Evolutionary conservation across 345 rosid genomes (phyloP).

Genomic region (Populus nigra): DNA sequence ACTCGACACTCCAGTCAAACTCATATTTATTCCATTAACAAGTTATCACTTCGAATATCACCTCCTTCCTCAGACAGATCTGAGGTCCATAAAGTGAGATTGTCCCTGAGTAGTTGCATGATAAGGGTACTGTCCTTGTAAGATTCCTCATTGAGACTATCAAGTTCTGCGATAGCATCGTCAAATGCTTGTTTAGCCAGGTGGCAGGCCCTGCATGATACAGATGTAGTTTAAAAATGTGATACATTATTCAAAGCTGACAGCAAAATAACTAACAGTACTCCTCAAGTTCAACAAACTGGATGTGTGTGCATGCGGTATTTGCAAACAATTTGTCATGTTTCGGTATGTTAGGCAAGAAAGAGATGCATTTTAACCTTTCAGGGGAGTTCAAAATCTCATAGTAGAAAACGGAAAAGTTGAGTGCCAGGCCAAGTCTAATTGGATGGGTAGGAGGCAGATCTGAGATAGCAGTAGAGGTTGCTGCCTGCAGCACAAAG

Average conservation of each 20-base stretch:
- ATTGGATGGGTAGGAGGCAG: conserved; percentile 48
- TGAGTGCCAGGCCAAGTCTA: conserved; percentile 47
- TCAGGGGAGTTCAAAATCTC: conserved; percentile 47
- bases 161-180: conserved; percentile 79
- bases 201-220: conserved; percentile 64
- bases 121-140: conserved; percentile 88
- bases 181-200: conserved; percentile 89
- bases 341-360: background rate
- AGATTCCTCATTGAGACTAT: conserved; percentile 83
- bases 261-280: background rate
- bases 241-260: background rate
- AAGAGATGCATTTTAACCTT: conserved; percentile 8
- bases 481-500: conserved; percentile 41
- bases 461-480: conserved; percentile 27
- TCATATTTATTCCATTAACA: background rate
- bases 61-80: conserved; percentile 88
- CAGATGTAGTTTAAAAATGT: background rate
- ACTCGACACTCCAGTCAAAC: background rate
- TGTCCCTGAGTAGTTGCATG: conserved; percentile 91
- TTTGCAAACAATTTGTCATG: background rate
- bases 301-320: background rate
- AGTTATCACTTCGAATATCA: conserved; percentile 17
- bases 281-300: background rate
- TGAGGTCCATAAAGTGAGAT: conserved; percentile 79
- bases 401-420: conserved; percentile 49